phyloP scores from a whole-genome alignment of 1,284 basidiomycete genomes.

The Microbotryomycetes sp. region DNA sequence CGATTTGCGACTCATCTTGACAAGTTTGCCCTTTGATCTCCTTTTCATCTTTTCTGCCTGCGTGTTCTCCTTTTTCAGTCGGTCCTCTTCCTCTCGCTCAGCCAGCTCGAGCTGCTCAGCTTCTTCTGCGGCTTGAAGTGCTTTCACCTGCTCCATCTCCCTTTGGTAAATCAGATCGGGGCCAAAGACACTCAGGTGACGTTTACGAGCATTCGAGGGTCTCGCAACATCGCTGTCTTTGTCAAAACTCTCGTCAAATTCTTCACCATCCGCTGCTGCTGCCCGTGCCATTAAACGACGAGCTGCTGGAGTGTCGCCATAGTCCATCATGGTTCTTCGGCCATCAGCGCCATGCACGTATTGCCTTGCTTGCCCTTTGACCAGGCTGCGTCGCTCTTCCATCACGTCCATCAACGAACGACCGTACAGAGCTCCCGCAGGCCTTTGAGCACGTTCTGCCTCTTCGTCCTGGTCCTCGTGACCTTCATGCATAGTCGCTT shows the following conservation, averaged over 20 bases:
- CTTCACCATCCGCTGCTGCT: neutral
- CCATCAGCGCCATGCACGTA: conserved; percentile 28
- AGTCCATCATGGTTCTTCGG: conserved; percentile 27
- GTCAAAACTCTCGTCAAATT: neutral
- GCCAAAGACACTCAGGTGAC: conserved; percentile 17
- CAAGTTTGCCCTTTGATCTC: neutral
- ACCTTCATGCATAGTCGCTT: neutral
- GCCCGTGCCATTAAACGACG: conserved; percentile 3
- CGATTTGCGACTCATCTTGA: neutral
- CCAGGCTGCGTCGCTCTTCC: conserved; percentile 15
- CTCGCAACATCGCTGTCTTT: conserved; percentile 11
- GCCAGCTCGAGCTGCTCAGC: conserved; percentile 14
- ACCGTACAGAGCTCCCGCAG: conserved; percentile 31
- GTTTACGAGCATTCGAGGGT: neutral
- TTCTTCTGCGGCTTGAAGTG: conserved; percentile 20
- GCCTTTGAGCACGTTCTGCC: conserved; percentile 3
- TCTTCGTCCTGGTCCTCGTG: conserved; percentile 6
- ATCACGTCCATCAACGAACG: conserved; percentile 31
- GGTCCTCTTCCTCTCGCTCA: conserved; percentile 6
- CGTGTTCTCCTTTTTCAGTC: neutral
- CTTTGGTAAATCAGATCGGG: conserved; percentile 30
- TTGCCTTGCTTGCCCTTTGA: conserved; percentile 13
- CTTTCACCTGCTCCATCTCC: conserved; percentile 12
- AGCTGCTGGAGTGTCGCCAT: conserved; percentile 1
- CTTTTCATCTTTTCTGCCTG: neutral